Percentiles rank a stretch among this genome's conserved stretches.
phyloP scores from a whole-genome alignment of 2,329 filamentous ascomycete species.

The Fusarium praegraminearum region DNA sequence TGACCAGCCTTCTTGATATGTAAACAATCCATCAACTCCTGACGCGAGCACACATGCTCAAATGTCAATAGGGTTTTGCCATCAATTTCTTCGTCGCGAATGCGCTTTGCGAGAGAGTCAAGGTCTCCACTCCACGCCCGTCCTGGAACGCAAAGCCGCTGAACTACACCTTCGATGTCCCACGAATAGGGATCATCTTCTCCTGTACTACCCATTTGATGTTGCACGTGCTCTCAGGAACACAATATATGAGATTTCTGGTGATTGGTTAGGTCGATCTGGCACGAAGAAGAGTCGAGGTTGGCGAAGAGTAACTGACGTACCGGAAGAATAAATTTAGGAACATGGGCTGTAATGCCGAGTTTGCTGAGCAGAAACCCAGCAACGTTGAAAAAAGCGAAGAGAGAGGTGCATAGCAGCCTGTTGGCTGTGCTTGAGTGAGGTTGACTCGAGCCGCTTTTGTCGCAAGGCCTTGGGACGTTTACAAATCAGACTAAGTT shows the following conservation, averaged over 20 bases:
- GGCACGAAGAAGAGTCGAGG: neutral
- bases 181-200: slow-evolving; percentile 78
- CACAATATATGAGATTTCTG: slow-evolving; percentile 14
- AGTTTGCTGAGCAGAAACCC: slow-evolving; percentile 32
- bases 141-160: slow-evolving; percentile 70
- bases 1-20: slow-evolving; percentile 69
- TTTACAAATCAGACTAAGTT: neutral
- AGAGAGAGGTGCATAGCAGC: slow-evolving; percentile 37
- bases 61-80: slow-evolving; percentile 73
- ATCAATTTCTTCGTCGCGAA: slow-evolving; percentile 73
- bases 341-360: slow-evolving; percentile 25
- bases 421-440: slow-evolving; percentile 14
- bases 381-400: slow-evolving; percentile 14
- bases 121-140: slow-evolving; percentile 65
- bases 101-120: slow-evolving; percentile 61
- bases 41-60: slow-evolving; percentile 62
- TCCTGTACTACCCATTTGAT: slow-evolving; percentile 45
- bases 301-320: neutral
- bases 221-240: slow-evolving; percentile 2
- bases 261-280: neutral
- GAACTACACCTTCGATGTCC: slow-evolving; percentile 74
- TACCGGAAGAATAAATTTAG: slow-evolving; percentile 11
- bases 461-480: neutral
- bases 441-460: neutral
- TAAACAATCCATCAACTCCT: slow-evolving; percentile 65